Evolutionary conservation across 2,329 filamentous ascomycete species (phyloP), one percentile per base, ranked within the genome.

Genomic region (Sclerotinia minor): DNA sequence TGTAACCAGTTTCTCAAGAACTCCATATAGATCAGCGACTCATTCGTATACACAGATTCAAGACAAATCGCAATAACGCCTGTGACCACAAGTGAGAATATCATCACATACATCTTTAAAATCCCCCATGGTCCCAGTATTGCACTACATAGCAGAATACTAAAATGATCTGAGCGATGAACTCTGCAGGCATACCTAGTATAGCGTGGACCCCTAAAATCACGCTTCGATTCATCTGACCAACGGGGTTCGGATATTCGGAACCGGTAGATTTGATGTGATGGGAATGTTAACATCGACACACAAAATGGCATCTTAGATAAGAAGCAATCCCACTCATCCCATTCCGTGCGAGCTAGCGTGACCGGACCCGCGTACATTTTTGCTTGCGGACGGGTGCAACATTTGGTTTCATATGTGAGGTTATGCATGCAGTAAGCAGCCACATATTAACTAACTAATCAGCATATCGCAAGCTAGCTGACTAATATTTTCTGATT

Each of bases 1-100:
- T 7, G 72, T 75, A 0, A 71, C 72, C 19, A 77, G 73, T 2
- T 80, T 81, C 50, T 78, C 80, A 0, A 73, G 87, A 19, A 75
- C 88, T 38, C 79, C 85, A 7, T 79, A 81, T 57, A 81, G 83
- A 1, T 80, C 79, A 4, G 77, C 78, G 5, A 87, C 85, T 0
- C 85, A 87, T 73, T 81, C 83, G 80, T 87, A 59, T 84, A 88
- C 71, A 87, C 82, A 0, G 85, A 88, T 74, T 84, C 87, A 77
- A 76, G 85, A 29, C 80, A 85, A 11, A 78, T 87, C 59, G 78
- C 82, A 19, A 75, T 85, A 29, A 77, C 74, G 4, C 69, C 77
- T 7, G 72, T 72, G 5, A 67, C 69, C 5, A 72, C 50, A 29
- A 64, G 71, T 44, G 76, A 75, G 0, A 77, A 29, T 32, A 65